Evolutionary conservation across 73 alveolate species (phyloP).

Genomic region (Halteria grandinella): DNA sequence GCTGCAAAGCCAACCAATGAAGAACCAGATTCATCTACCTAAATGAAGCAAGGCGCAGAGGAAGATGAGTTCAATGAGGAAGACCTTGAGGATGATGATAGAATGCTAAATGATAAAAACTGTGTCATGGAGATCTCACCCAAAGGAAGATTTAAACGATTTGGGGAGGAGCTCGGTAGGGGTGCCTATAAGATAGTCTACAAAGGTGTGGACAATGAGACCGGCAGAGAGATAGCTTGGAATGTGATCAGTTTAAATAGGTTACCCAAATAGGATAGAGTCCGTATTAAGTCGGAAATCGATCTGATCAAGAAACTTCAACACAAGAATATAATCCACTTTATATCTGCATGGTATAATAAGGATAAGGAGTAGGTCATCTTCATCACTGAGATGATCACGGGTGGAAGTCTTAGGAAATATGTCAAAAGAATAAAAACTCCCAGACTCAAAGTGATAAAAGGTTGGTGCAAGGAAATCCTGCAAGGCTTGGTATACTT

Average conservation of each 20-base stretch:
- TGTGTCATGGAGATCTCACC: conserved; percentile 90
- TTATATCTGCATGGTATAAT: conserved; percentile 91
- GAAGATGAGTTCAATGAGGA: conserved; percentile 24
- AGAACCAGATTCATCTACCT: too few species aligned
- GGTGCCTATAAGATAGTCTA: conserved; percentile 97
- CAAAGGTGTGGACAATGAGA: conserved; percentile 94
- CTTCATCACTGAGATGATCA: conserved; percentile 96
- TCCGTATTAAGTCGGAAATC: conserved; percentile 87
- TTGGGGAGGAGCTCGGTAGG: conserved; percentile 91
- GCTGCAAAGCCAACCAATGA: too few species aligned
- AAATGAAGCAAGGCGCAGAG: too few species aligned
- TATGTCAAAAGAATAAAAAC: conserved; percentile 79
- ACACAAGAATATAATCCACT: conserved; percentile 95
- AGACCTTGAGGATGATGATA: conserved; percentile 38
- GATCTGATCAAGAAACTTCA: conserved; percentile 84
- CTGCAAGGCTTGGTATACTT: conserved; percentile 90
- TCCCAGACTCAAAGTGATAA: conserved; percentile 92
- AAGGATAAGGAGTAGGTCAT: conserved; percentile 91
- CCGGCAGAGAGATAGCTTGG: conserved; percentile 99
- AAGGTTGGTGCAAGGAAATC: conserved; percentile 95
- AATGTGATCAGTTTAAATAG: conserved; percentile 88
- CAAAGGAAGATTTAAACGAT: conserved; percentile 88
- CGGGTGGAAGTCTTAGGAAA: conserved; percentile 90
- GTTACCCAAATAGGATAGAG: conserved; percentile 87
- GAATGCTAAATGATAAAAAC: conserved; percentile 27